Conservation (phyloP, 2,329 filamentous ascomycete species). For the Alternaria gansuensis region DNA sequence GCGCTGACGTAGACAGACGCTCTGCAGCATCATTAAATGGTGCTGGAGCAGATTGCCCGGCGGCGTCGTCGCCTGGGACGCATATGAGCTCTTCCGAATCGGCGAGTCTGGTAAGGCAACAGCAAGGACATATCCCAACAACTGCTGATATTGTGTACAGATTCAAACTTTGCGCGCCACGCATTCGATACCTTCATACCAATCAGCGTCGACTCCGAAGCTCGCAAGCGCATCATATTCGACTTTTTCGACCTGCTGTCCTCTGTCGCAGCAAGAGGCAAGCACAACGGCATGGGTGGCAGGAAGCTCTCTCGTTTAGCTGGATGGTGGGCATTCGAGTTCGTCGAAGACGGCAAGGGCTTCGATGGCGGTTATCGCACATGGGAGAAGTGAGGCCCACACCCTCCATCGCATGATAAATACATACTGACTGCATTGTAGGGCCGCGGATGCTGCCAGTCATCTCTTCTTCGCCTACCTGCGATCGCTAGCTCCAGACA, state of each 20-base stretch:
- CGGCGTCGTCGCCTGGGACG: conserved; percentile 95
- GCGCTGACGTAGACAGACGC: conserved; percentile 67
- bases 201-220: conserved; percentile 86
- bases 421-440: conserved; percentile 55
- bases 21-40: conserved; percentile 96
- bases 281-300: conserved; percentile 90
- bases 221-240: conserved; percentile 87
- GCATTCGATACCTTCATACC: conserved; percentile 97
- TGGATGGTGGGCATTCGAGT: conserved; percentile 98
- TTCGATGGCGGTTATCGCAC: conserved; percentile 94
- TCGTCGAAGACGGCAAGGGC: conserved; percentile 83
- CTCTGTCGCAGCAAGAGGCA: conserved; percentile 90
- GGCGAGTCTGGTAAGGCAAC: conserved; percentile 80
- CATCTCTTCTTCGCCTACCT: conserved; percentile 98
- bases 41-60: conserved; percentile 94
- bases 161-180: conserved; percentile 89
- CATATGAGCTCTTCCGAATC: conserved; percentile 93
- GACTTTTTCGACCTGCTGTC: conserved; percentile 95
- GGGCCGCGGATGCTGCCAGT: conserved; percentile 92
- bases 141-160: conserved; percentile 59
- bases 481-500: conserved; percentile 84
- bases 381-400: conserved; percentile 74
- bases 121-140: conserved; percentile 1
- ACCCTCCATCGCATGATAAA: neutral
- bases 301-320: conserved; percentile 94